Evolutionary conservation across 2,329 filamentous ascomycete genomes (phyloP), one percentile per base, ranked within the genome.

Genomic region (Paracorniculantispora psalliotae): DNA sequence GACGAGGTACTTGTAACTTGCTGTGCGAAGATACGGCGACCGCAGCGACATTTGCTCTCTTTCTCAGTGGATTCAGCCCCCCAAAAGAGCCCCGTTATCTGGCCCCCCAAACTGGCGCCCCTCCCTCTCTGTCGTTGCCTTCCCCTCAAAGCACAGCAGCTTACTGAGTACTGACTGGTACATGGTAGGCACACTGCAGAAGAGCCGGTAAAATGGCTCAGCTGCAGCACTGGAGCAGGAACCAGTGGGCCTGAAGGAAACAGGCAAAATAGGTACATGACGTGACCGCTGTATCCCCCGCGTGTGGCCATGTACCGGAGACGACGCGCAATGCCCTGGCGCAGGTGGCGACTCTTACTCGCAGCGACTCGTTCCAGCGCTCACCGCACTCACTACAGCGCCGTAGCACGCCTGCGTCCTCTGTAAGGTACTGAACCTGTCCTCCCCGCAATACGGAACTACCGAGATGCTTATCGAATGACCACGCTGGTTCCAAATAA

Each of bases 311-410:
- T 23, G 47, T 49, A 49, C 46, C 44, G 26, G 23, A 52, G 50
- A 15, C 51, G 51, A 53, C 51, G 37, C 51, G 51, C 51, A 53
- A 53, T 44, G 37, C 23, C n/a, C 19, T 17, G n/a, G 25, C 51
- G 15, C 35, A n/a, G 13, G 51, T 44, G 51, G 51, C 51, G 37
- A 53, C 43, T 25, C 21, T 49, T 35, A 3, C 10, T 49, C 47
- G 19, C 28, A 30, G 26, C 25, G n/a, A 17, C 28, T 35, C 28
- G 17, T 19, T 35, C 47, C 28, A 35, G 47, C 47, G 28, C 47
- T 49, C 47, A 49, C 47, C 47, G 47, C 47, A 35, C 28, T n/a
- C n/a, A n/a, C 26, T 49, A 26, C 19, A 33, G 46, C 26, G 46
- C 46, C 28, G 25, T 23, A 26, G 43, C 43, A 23, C 19, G 19